These are phyloP conservation scores for Chytridium lagenaria DNA, from an alignment of 371 early-diverging fungal genomes.

Conservation along the genomic window DNA sequence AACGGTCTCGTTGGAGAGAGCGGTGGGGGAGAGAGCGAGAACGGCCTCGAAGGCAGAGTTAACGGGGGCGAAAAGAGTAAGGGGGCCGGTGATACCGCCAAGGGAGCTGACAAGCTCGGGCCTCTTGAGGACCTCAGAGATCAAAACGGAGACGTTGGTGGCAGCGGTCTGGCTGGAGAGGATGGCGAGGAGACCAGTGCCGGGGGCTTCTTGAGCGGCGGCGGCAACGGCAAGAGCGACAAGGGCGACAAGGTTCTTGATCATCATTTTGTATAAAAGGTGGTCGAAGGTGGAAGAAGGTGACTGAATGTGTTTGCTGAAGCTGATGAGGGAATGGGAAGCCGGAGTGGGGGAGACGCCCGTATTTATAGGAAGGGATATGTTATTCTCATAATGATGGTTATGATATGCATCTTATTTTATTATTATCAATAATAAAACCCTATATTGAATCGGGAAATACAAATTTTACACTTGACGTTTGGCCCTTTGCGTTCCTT, in stretches of 20 bases:
- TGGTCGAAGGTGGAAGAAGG: too few relatives aligned
- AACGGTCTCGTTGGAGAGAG: slow-evolving; percentile 18
- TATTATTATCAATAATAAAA: too few relatives aligned
- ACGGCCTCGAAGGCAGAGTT: slow-evolving; percentile 18
- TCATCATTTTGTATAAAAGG: neutral
- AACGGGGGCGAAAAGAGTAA: slow-evolving; percentile 43
- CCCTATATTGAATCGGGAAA: too few relatives aligned
- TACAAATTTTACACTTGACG: too few relatives aligned
- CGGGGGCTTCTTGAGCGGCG: neutral
- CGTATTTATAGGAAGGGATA: too few relatives aligned
- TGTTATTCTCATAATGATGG: too few relatives aligned
- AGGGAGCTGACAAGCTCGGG: slow-evolving; percentile 14
- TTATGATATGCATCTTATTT: too few relatives aligned
- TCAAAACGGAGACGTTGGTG: neutral
- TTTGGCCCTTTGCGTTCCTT: too few relatives aligned
- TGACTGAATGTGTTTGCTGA: too few relatives aligned
- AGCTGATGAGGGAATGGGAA: too few relatives aligned
- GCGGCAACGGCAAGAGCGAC: neutral
- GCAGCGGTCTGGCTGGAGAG: neutral
- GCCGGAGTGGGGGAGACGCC: too few relatives aligned
- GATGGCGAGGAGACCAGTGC: neutral
- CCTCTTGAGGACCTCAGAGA: neutral
- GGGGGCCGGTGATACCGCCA: slow-evolving; percentile 8
- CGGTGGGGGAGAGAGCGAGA: slow-evolving; percentile 15
- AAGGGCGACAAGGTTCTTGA: neutral